Evolutionary conservation across 2,329 filamentous ascomycete genomes (phyloP), one percentile per base, ranked within the genome.

Genomic region (Alternaria tenuissima): DNA sequence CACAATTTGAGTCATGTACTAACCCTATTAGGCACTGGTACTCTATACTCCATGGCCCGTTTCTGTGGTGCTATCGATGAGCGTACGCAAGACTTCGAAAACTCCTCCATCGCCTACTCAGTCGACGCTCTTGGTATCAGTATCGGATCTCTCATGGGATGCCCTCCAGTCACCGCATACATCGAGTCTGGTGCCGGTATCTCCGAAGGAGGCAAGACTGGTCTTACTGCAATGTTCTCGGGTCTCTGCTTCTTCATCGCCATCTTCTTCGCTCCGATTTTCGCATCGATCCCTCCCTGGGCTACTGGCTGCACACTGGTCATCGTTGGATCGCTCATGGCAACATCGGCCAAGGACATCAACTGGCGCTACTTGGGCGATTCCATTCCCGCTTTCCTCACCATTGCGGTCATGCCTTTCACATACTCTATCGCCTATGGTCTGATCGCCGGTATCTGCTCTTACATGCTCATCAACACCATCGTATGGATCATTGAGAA

Each of bases 181-280:
- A 89, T 96, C 71, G 93, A 96, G 79, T 93, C 90, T n/a, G 92
- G 92, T 73, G 93, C 93, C 8, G 93, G 93, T 69, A 96, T 96
- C 64, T 91, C 91, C 0, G 93, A 96, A 78, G 93, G 93, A 52
- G 93, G 92, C 44, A 89, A 89, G 73, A 96, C 93, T 0, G 93
- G 93, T 16, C 80, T 96, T n/a, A 95, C 92, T 0, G 88, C 92
- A 47, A 91, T 94, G 77, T 83, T 87, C 16, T 89, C 91, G 0
- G 93, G 93, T 5, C 57, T 96, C 51, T 93, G 90, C 80, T 96
- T 96, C 83, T 78, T 78, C 67, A 87, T 96, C 74, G 88, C 91
- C 58, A 86, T 96, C 62, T 96, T 96, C 84, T 96, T 96, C 75
- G 92, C 93, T 0, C 93, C 93, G 0, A 94, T 96, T 58, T 96